Evolutionary conservation across 768 basidiomycete genomes (phyloP).

Genomic region (Russula brevipes): DNA sequence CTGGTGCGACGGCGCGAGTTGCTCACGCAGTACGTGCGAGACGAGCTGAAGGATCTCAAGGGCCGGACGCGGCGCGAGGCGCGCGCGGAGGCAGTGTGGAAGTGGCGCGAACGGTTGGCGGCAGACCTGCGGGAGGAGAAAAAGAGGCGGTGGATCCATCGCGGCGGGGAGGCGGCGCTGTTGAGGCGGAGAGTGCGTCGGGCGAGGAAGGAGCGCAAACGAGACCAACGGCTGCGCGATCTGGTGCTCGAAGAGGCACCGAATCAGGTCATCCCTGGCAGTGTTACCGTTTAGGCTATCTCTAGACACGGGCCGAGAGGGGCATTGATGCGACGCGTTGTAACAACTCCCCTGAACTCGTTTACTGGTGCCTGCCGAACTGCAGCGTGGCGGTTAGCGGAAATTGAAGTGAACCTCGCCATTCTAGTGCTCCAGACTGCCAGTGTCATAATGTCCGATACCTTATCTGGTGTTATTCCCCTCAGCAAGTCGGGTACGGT

Average conservation of each 20-base stretch:
- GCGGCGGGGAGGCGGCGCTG: slow-evolving; percentile 31
- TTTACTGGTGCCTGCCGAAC: no score
- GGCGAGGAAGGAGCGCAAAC: slow-evolving; percentile 32
- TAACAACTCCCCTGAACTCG: neutral
- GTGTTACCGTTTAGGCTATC: no score
- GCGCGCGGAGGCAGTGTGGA: slow-evolving; percentile 68
- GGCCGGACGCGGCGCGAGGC: slow-evolving; percentile 61
- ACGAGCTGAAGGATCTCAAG: slow-evolving; percentile 47
- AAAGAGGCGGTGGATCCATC: slow-evolving; percentile 50
- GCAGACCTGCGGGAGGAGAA: slow-evolving; percentile 54
- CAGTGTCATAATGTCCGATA: neutral
- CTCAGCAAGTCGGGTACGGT: neutral
- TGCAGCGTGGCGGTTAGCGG: no score
- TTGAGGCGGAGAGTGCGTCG: slow-evolving; percentile 27
- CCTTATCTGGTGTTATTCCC: neutral
- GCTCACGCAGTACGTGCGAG: slow-evolving; percentile 45
- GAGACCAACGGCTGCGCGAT: slow-evolving; percentile 29
- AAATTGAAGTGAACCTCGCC: no score
- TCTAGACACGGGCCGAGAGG: neutral
- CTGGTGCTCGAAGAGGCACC: slow-evolving; percentile 31
- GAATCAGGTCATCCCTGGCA: slow-evolving; percentile 32
- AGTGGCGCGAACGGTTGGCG: slow-evolving; percentile 58
- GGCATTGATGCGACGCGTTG: neutral
- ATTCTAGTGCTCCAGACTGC: no score
- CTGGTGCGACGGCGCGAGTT: slow-evolving; percentile 44